Evolutionary conservation across 169 alveolate species (phyloP), one percentile per base, ranked within the genome.

Genomic region (Plasmodium chabaudi): DNA sequence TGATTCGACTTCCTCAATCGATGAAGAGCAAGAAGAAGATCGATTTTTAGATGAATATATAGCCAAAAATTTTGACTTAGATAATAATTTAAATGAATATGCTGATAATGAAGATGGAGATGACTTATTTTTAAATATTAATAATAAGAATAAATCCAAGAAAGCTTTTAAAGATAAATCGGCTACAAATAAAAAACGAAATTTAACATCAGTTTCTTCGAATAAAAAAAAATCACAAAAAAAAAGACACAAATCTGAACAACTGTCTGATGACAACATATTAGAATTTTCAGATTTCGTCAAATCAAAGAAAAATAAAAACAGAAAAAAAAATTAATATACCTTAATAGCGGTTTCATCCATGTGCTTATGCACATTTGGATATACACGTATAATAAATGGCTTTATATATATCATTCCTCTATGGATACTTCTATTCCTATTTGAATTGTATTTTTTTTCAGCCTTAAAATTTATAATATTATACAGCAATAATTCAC

Each of bases 1-100:
- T 6, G 59, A 51, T 51, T 77, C 79, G 64, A 4, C 42, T 34
- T 34, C 42, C 42, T 65, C 72, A 3, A 53, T 51, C 15, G 88
- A 77, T 64, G 88, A 77, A 19, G 88, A 77, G 49, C 77, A 61
- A 56, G 88, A 77, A 57, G 88, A 77, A 63, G 88, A 77, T 68
- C 69, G 47, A 57, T 77, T 63, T 44, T 51, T 77, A 25, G 88
- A 77, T 64, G 70, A 77, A 1, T 77, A 19, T 69, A 77, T 77
- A 15, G 15, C 65, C n/a, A 77, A 77, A 44, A 61, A 77, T 77
- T 77, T 63, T 64, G 77, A 77, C 47, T 34, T 77, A 61, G 88
- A 59, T 56, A 63, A 63, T 25, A 68, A 77, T 56, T 23, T 77
- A 19, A 69, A 63, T 57, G 75, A 63, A 9, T 68, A 49, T 77